Percentiles rank a stretch among this genome's conserved stretches.
These are phyloP conservation scores for Drechslerella dactyloides DNA, from an alignment of 2,329 filamentous ascomycete genomes.

Conservation along the genomic window DNA sequence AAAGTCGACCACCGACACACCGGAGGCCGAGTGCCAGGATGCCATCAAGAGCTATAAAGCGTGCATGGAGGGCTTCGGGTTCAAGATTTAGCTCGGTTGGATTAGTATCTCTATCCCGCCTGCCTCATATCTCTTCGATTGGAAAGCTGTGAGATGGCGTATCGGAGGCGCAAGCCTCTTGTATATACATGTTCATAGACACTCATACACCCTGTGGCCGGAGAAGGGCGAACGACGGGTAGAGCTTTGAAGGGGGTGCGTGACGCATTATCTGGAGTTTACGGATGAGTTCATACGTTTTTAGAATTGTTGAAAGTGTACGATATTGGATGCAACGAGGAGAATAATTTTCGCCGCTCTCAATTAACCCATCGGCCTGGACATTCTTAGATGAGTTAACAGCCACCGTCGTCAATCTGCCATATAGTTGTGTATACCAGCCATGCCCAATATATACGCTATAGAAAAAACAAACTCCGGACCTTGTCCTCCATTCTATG, in stretches of 20 bases:
- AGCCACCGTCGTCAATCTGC: neutral
- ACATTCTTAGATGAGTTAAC: neutral
- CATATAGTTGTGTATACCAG: no score
- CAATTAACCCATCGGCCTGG: no score
- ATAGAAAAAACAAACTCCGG: neutral
- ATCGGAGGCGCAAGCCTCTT: no score
- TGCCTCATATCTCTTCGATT: no score
- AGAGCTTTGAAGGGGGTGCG: neutral
- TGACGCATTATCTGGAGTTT: slow-evolving; percentile 10
- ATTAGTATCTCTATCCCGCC: no score
- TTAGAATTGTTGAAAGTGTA: slow-evolving; percentile 3
- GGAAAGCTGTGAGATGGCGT: no score
- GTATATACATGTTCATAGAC: no score
- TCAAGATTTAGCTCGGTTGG: slow-evolving; percentile 63
- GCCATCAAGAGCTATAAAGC: slow-evolving; percentile 82
- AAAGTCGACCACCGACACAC: slow-evolving; percentile 83
- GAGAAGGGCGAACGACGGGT: neutral
- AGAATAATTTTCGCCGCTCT: slow-evolving; percentile 18
- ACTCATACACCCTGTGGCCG: no score
- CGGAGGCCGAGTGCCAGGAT: slow-evolving; percentile 79
- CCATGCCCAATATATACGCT: no score
- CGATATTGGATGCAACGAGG: slow-evolving; percentile 14
- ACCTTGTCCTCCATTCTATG: neutral
- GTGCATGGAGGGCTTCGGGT: slow-evolving; percentile 93
- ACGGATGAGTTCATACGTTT: no score